A percentile compares a stretch with the other conserved stretches of the same genome.
These are phyloP conservation scores for Apiotrichum sp. DNA, from an alignment of 1,284 basidiomycete genomes.

Conservation along the genomic window DNA sequence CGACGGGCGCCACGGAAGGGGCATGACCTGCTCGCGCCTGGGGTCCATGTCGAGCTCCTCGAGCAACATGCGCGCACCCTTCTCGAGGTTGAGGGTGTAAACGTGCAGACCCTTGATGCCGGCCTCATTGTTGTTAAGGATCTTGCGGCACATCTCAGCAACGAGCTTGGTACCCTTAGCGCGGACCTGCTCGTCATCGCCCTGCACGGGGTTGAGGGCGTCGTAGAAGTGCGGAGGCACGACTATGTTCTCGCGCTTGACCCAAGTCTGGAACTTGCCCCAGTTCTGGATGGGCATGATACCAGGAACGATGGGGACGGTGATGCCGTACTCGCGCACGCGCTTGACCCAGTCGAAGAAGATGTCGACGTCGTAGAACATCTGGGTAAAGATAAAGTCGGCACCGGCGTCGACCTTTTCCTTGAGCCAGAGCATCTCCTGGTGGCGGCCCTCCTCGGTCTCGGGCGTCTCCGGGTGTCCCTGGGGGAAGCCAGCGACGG, in stretches of 20 bases:
- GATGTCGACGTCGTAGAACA: constrained; percentile 89
- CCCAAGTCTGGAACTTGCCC: constrained; percentile 92
- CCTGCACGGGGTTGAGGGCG: constrained; percentile 81
- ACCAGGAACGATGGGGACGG: constrained; percentile 81
- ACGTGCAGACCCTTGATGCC: constrained; percentile 87
- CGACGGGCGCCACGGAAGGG: constrained; percentile 88
- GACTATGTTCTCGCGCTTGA: constrained; percentile 73
- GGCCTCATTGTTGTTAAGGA: constrained; percentile 63
- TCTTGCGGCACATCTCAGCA: constrained; percentile 76
- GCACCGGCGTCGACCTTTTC: constrained; percentile 91
- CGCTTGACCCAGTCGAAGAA: constrained; percentile 80
- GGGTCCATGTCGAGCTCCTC: constrained; percentile 80
- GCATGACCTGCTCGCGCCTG: constrained; percentile 76
- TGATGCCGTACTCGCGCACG: constrained; percentile 79
- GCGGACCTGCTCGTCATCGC: constrained; percentile 82
- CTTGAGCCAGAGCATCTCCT: constrained; percentile 81
- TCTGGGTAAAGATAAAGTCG: constrained; percentile 91
- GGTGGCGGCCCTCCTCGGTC: constrained; percentile 41
- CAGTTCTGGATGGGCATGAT: constrained; percentile 98
- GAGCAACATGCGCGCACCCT: constrained; percentile 84
- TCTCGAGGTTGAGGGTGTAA: constrained; percentile 98
- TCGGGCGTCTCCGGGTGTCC: constrained; percentile 58
- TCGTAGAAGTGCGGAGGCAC: constrained; percentile 79
- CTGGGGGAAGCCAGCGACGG: constrained; percentile 86
- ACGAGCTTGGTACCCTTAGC: constrained; percentile 82